Evolutionary conservation across 2,329 filamentous ascomycete genomes (phyloP).

Genomic region (Niveomyces coronatus): DNA sequence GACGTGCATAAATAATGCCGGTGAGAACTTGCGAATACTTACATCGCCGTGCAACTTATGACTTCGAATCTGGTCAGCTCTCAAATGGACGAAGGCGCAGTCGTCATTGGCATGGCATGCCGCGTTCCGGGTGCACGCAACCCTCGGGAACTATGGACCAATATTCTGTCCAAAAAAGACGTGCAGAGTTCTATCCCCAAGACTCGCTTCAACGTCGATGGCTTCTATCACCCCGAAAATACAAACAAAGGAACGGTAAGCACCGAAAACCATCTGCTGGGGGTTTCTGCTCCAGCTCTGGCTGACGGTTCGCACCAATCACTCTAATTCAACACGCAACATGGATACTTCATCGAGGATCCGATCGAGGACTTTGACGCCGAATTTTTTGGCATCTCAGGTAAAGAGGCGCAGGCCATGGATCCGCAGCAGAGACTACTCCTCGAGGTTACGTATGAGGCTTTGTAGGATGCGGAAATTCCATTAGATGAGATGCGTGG

Average conservation of each 20-base stretch:
- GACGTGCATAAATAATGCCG: no score
- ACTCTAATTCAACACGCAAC: neutral
- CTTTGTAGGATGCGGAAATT: constrained; percentile 10
- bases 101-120: neutral
- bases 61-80: no score
- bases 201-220: neutral
- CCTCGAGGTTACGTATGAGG: constrained; percentile 6
- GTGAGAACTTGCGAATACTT: no score
- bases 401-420: constrained; percentile 6
- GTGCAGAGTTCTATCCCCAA: neutral
- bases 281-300: neutral
- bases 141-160: neutral
- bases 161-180: neutral
- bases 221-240: neutral
- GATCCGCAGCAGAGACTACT: constrained; percentile 5
- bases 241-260: neutral
- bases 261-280: neutral
- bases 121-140: neutral
- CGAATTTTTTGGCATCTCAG: neutral
- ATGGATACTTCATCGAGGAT: neutral
- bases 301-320: neutral
- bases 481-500: constrained; percentile 12
- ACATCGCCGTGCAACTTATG: no score
- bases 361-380: neutral
- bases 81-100: no score